Conservation (phyloP, 306 rosid species). For the Medicago ruthenica region DNA sequence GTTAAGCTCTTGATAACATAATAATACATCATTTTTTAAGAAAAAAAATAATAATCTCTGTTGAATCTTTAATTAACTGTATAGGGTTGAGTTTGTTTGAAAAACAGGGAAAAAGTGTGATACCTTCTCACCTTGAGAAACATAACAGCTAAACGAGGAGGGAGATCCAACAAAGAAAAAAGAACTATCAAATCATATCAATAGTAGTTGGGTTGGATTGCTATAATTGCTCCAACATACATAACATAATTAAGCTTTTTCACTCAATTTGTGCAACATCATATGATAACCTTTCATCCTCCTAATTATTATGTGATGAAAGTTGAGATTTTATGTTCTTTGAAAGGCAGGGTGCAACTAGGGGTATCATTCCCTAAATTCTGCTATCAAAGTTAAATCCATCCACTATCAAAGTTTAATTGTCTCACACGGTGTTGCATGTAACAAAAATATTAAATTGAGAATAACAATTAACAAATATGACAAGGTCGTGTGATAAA, state of each 20-base stretch:
- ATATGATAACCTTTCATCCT: constrained; percentile 27
- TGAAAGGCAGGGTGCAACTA: neutral
- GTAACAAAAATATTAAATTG: too few relatives aligned
- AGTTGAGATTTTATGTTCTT: neutral
- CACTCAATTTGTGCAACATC: constrained; percentile 18
- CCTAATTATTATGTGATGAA: constrained; percentile 37
- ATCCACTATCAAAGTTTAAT: too few relatives aligned
- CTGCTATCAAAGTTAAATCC: too few relatives aligned
- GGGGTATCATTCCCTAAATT: neutral
- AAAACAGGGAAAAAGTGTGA: neutral
- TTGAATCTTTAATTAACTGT: too few relatives aligned
- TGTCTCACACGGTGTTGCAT: neutral
- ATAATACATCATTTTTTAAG: too few relatives aligned
- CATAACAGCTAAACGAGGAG: constrained; percentile 26
- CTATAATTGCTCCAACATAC: constrained; percentile 39
- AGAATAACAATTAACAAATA: too few relatives aligned
- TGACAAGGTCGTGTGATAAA: too few relatives aligned
- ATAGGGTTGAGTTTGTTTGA: too few relatives aligned
- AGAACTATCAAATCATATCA: constrained; percentile 44
- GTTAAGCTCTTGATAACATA: too few relatives aligned
- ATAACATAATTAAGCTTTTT: constrained; percentile 36
- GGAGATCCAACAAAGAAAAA: constrained; percentile 34
- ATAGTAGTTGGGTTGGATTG: constrained; percentile 37
- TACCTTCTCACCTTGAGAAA: too few relatives aligned
- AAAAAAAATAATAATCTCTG: too few relatives aligned